A percentile compares a stretch with the other conserved stretches of the same genome.
Conservation (phyloP, 345 rosid species). For the Gossypium herbaceum region DNA sequence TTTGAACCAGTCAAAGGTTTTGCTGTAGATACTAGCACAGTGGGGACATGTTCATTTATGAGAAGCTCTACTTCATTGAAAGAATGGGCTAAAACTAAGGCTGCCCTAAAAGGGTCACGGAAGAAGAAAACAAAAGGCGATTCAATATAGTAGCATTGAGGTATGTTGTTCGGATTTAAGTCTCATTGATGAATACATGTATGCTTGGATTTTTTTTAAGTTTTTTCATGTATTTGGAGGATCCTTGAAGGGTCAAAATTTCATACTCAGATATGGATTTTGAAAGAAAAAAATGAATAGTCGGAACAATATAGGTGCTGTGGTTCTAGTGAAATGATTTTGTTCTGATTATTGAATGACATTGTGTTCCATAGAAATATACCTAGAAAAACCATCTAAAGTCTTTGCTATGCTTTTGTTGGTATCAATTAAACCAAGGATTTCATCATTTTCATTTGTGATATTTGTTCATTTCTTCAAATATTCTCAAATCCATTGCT, state of each 20-base stretch:
- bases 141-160: slow-evolving; percentile 16
- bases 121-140: slow-evolving; percentile 34
- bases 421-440: background rate
- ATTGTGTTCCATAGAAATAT: background rate
- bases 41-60: slow-evolving; percentile 65
- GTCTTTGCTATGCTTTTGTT: background rate
- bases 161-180: too few relatives aligned
- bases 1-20: slow-evolving; percentile 17
- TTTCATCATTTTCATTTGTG: too few relatives aligned
- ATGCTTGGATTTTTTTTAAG: too few relatives aligned
- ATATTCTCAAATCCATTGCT: background rate
- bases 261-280: too few relatives aligned
- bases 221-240: too few relatives aligned
- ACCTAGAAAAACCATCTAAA: background rate
- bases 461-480: background rate
- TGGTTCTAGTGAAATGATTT: background rate
- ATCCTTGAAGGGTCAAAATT: too few relatives aligned
- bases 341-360: background rate
- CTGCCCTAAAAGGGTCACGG: slow-evolving; percentile 45
- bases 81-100: slow-evolving; percentile 69
- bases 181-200: too few relatives aligned
- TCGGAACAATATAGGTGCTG: too few relatives aligned
- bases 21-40: slow-evolving; percentile 22
- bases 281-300: too few relatives aligned
- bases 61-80: slow-evolving; percentile 67